These are phyloP conservation scores for Pseudogymnoascus sp. DNA, from an alignment of 2,329 filamentous ascomycete species.

Conservation along the genomic window DNA sequence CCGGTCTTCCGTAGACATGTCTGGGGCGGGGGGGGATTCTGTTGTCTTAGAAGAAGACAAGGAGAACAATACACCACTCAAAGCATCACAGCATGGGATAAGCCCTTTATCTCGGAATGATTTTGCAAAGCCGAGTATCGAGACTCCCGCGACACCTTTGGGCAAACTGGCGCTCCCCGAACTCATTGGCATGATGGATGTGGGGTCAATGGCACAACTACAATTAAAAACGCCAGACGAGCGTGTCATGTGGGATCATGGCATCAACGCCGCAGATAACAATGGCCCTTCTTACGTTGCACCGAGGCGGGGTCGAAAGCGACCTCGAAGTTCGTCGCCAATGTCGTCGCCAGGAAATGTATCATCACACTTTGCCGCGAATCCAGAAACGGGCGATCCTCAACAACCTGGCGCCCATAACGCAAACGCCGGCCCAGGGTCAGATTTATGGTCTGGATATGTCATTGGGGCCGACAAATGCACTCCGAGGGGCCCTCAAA, in stretches of 20 bases:
- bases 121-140: constrained; percentile 18
- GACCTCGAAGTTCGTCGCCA: constrained; percentile 67
- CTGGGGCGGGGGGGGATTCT: constrained; percentile 17
- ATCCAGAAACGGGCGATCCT: constrained; percentile 41
- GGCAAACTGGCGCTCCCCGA: constrained; percentile 50
- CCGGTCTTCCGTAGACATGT: constrained; percentile 7
- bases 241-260: constrained; percentile 50
- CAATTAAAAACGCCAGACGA: constrained; percentile 50
- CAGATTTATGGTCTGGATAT: constrained; percentile 72
- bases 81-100: not conserved
- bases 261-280: constrained; percentile 34
- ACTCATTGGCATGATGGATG: constrained; percentile 37
- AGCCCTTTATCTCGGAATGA: not conserved
- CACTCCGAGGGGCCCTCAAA: constrained; percentile 28
- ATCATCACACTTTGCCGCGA: constrained; percentile 27
- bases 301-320: constrained; percentile 44
- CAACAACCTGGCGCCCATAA: constrained; percentile 51
- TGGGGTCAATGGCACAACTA: constrained; percentile 37
- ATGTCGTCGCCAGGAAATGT: constrained; percentile 48
- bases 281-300: constrained; percentile 41
- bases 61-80: constrained; percentile 21
- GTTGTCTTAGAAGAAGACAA: constrained; percentile 21
- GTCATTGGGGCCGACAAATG: constrained; percentile 38
- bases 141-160: constrained; percentile 38
- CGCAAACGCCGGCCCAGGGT: constrained; percentile 61